Conservation (phyloP, 225 moss, liverwort and hornwort genomes). For the Lunularia cruciata region DNA sequence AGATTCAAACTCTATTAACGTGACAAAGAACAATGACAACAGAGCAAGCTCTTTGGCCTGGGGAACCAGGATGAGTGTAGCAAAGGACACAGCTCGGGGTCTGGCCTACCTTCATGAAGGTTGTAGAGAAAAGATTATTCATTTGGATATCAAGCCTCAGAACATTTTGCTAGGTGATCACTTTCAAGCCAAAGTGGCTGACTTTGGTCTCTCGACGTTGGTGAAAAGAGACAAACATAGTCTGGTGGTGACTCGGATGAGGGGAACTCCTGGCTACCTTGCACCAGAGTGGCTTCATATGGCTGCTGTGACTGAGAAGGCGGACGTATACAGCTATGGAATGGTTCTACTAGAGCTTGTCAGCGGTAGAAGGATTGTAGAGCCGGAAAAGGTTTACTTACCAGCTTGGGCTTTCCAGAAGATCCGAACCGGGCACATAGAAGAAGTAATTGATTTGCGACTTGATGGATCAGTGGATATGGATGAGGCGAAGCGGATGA, state of each 20-base stretch:
- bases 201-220: slow-evolving; percentile 25
- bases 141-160: slow-evolving; percentile 30
- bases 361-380: slow-evolving; percentile 47
- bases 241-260: slow-evolving; percentile 63
- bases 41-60: slow-evolving; percentile 1
- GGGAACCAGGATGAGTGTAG: slow-evolving; percentile 25
- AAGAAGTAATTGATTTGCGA: slow-evolving; percentile 46
- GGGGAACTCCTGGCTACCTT: slow-evolving; percentile 70
- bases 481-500: slow-evolving; percentile 7
- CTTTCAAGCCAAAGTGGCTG: slow-evolving; percentile 20
- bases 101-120: slow-evolving; percentile 27
- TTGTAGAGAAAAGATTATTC: slow-evolving; percentile 22
- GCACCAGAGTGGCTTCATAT: slow-evolving; percentile 68
- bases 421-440: slow-evolving; percentile 40
- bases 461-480: background rate
- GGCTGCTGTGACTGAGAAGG: slow-evolving; percentile 65
- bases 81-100: slow-evolving; percentile 22
- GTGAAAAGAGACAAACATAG: slow-evolving; percentile 20
- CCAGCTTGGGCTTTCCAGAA: slow-evolving; percentile 62
- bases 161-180: slow-evolving; percentile 27
- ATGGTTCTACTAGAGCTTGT: slow-evolving; percentile 71
- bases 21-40: background rate
- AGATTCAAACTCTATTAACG: background rate
- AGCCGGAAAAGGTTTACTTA: slow-evolving; percentile 42
- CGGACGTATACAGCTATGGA: slow-evolving; percentile 71